Base-by-base conservation (phyloP, 257 asterid species). In the Penstemon newberryi region DNA sequence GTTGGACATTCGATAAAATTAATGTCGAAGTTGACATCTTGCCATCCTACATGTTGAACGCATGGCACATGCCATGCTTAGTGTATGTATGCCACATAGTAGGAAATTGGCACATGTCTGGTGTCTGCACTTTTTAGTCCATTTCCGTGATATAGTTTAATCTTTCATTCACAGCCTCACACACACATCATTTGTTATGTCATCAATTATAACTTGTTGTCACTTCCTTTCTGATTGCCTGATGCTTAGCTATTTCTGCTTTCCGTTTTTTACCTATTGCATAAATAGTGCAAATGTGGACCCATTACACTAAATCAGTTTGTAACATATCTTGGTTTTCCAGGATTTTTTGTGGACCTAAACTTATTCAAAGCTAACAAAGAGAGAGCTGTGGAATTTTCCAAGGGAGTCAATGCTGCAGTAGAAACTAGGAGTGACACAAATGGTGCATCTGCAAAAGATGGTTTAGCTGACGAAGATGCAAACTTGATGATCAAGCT, bases 401-500 rank as follows among this genome's bases (percentile, higher is more conserved):
- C 77, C 62, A 70, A 67, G 70, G 76, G 65, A 25, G 78, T 53
- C 25, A 72, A 82, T 78, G 72, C 57, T 52, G 64, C 60, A 62
- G 60, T 66, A 11, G 79, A 75, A 57, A 68, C 72, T 70, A 77
- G 73, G 70, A 78, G 19, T 57, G 79, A 75, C 33, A 42, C 69
- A 56, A 79, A 76, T 60, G 84, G 72, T 51, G 70, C 77, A 50
- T 70, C 80, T 38, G 74, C 56, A 38, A 82, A 71, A 64, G 79
- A 80, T 73, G 84, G 85, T 68, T 82, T 94, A 80, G 97, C 96
- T 41, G 96, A 94, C 77, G 99, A 91, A 82, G 99, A 94, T 84
- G 99, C 99, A 57, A 94, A 94, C 82, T 74, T 94, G 85, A 94
- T 94, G 99, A 81, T 91, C 84, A 94, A 94, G 86, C 78, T 94